Base-by-base conservation (phyloP, 257 asterid species). In the Misopates orontium region DNA sequence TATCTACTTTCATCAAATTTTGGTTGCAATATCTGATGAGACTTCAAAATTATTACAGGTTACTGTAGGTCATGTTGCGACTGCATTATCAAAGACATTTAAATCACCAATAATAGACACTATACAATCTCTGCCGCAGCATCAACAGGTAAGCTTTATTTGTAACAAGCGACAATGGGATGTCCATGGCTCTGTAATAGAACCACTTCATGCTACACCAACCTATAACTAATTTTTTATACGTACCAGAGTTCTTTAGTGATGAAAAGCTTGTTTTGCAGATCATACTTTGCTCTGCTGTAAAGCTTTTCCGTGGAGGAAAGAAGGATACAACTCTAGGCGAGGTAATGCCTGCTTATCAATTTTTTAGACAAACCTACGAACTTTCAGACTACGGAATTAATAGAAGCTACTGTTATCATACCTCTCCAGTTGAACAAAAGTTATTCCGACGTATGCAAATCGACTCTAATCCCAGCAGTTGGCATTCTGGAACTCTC, bases 261-360 rank as follows among this genome's bases (percentile, higher is more conserved):
- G 44, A 10, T 28, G 21, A 24, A 45, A 14, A 42, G 1, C 48
- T 73, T 2, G 45, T 70, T 31, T 66, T 41, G 72, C 86, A 91
- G 99, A 79, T 95, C 64, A 81, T 91, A 74, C 97, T 95, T 39
- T 88, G 99, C 87, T 90, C 98, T 24, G 94, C 94, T 70, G 96
- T 91, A 77, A 95, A 88, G 75, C 90, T 88, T 73, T 95, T 88
- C 81, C 85, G 95, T 6, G 77, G 80, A 42, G 81, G 90, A 66
- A 95, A 84, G 84, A 88, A 95, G 87, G 95, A 87, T 78, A 80
- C 91, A 53, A 87, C 94, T 16, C 70, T 95, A 10, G 95, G 95
- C 56, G 97, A 91, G 95, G 99, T 95, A n/a, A 83, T 22, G 67
- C 18, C 73, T 45, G 45, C 66, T 49, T 4, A 24, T 58, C 66